phyloP scores from a whole-genome alignment of 768 basidiomycete species.

The Atractiella rhizophila region DNA sequence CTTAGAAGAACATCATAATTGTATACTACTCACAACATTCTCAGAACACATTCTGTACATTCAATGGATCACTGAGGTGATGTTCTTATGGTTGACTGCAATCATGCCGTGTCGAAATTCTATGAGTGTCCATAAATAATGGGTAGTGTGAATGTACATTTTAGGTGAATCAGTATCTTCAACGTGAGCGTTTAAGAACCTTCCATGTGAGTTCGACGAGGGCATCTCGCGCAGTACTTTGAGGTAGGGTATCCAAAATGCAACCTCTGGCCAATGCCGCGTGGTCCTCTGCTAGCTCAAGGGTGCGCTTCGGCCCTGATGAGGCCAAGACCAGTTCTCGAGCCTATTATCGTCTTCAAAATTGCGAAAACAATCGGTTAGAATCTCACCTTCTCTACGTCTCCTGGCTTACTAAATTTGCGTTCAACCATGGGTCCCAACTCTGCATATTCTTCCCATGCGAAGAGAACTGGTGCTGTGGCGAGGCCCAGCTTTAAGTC shows the following conservation, averaged over 20 bases:
- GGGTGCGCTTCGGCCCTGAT: slow-evolving; percentile 52
- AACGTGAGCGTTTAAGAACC: slow-evolving; percentile 30
- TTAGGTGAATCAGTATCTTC: too few species aligned
- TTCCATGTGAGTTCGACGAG: slow-evolving; percentile 44
- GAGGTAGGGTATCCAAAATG: slow-evolving; percentile 43
- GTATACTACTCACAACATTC: too few species aligned
- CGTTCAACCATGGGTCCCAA: slow-evolving; percentile 52
- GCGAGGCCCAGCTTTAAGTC: slow-evolving; percentile 62
- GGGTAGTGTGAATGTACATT: too few species aligned
- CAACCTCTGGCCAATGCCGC: slow-evolving; percentile 50
- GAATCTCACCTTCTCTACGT: slow-evolving; percentile 40
- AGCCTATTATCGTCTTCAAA: slow-evolving; percentile 28
- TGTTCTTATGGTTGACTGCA: too few species aligned
- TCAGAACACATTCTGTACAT: too few species aligned
- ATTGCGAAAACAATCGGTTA: background rate
- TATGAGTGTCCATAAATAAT: too few species aligned
- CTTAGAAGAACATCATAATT: too few species aligned
- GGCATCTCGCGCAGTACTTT: slow-evolving; percentile 53
- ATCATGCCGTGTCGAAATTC: too few species aligned
- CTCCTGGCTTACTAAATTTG: slow-evolving; percentile 48
- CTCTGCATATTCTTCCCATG: slow-evolving; percentile 56
- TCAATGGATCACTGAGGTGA: too few species aligned
- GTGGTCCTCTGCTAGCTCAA: slow-evolving; percentile 45
- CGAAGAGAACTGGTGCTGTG: slow-evolving; percentile 61
- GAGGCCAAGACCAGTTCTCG: slow-evolving; percentile 40